Conservation (phyloP, 306 rosid genomes). For the Ochetophila trinervis region DNA sequence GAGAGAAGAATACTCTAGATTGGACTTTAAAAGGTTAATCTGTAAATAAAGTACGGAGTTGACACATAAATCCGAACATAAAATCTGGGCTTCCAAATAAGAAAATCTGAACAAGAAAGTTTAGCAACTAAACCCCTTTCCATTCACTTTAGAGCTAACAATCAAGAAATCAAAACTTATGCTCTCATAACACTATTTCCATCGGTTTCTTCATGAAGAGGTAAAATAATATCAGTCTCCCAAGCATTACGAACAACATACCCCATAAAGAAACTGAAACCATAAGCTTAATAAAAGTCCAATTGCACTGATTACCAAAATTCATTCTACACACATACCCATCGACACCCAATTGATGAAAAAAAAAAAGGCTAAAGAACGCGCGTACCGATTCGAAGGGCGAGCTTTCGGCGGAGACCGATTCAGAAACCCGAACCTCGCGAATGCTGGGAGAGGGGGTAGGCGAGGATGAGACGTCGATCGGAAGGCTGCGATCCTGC, state of each 20-base stretch:
- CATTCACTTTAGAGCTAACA: not conserved
- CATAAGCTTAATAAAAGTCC: not conserved
- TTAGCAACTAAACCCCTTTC: too few species aligned
- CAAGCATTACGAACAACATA: not conserved
- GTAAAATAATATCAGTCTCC: not conserved
- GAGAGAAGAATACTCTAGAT: not conserved
- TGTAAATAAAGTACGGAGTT: too few species aligned
- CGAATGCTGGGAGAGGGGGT: conserved; percentile 48
- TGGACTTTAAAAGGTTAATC: not conserved
- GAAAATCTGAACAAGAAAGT: not conserved
- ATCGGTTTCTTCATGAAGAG: not conserved
- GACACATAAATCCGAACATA: too few species aligned
- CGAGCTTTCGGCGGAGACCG: conserved; percentile 17
- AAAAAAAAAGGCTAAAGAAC: not conserved
- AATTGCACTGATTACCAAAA: not conserved
- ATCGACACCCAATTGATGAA: not conserved
- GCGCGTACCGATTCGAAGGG: conserved; percentile 30
- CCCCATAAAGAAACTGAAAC: not conserved
- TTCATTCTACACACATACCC: not conserved
- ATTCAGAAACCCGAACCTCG: conserved; percentile 37
- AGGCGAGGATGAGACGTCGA: conserved; percentile 50
- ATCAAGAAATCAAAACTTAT: not conserved
- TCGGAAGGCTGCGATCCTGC: conserved; percentile 48
- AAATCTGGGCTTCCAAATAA: not conserved
- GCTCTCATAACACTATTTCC: not conserved